phyloP scores from a whole-genome alignment of 2,329 filamentous ascomycete species.

The Fusarium fujikuroi region DNA sequence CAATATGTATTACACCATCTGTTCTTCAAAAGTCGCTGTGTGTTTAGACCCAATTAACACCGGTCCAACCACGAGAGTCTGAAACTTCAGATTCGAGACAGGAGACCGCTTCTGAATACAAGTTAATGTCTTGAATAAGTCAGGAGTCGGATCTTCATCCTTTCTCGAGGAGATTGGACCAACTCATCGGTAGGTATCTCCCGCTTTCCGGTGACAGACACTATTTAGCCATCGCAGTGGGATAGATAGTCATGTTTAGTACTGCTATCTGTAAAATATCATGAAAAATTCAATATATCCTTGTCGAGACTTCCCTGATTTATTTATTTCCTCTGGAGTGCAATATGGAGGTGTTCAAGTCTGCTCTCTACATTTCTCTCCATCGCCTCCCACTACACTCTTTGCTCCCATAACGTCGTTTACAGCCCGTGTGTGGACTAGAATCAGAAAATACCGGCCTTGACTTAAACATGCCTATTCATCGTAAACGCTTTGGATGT shows the following conservation, averaged over 20 bases:
- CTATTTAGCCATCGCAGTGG: neutral
- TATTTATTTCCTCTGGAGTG: neutral
- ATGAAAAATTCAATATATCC: fast-evolving
- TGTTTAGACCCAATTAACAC: slow-evolving; percentile 14
- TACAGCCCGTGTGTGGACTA: fast-evolving
- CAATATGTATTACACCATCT: neutral
- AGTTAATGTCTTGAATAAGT: neutral
- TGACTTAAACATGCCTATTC: fast-evolving
- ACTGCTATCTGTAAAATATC: neutral
- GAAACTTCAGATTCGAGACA: neutral
- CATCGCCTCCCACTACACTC: too few relatives aligned
- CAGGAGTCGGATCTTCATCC: neutral
- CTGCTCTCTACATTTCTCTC: fast-evolving
- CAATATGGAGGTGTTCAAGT: neutral
- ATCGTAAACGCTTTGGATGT: too few relatives aligned
- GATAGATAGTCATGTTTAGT: too few relatives aligned
- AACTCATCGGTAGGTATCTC: neutral
- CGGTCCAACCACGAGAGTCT: slow-evolving; percentile 9
- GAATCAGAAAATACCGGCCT: fast-evolving
- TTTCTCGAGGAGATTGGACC: neutral
- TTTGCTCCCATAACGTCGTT: fast-evolving
- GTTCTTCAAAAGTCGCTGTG: fast-evolving
- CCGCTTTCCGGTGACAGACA: neutral
- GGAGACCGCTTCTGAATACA: neutral
- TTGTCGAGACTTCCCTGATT: fast-evolving